A percentile compares a stretch with the other conserved stretches of the same genome.
These are phyloP conservation scores for Epipyxis sp. DNA, from an alignment of 108 stramenopile species.

Conservation along the genomic window DNA sequence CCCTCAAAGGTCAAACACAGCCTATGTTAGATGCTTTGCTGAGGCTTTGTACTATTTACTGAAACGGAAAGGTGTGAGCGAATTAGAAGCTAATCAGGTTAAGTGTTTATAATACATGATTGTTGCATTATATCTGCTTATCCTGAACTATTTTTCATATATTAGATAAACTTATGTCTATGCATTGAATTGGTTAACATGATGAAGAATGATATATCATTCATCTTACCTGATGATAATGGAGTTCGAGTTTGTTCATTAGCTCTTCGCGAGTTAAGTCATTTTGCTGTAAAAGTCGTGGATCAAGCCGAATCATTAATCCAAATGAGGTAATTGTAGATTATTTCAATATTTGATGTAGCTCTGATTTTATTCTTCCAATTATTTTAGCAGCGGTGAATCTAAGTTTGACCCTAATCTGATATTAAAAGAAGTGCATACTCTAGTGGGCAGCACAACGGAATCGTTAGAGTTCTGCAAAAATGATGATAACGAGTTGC, in stretches of 20 bases:
- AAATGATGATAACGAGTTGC: not conserved
- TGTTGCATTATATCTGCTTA: no score
- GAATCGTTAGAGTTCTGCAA: not conserved
- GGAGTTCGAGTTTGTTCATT: slow-evolving; percentile 34
- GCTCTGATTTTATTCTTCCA: no score
- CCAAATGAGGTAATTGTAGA: no score
- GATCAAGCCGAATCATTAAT: not conserved
- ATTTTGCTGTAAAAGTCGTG: slow-evolving; percentile 25
- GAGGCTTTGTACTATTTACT: slow-evolving; percentile 35
- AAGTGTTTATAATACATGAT: no score
- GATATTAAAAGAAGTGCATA: not conserved
- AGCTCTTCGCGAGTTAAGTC: slow-evolving; percentile 32
- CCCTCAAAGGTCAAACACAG: slow-evolving; percentile 38
- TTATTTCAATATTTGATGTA: no score
- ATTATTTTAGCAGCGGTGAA: no score
- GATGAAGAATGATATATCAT: slow-evolving; percentile 36
- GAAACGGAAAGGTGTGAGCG: not conserved
- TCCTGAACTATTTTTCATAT: no score
- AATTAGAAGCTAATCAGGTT: slow-evolving; percentile 30
- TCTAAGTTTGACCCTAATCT: not conserved
- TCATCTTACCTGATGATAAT: slow-evolving; percentile 32
- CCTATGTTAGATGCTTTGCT: slow-evolving; percentile 38
- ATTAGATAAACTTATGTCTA: slow-evolving; percentile 33
- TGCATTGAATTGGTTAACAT: slow-evolving; percentile 40
- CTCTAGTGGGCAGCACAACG: not conserved